Base-by-base conservation (phyloP, 129 eudicot genomes). In the Escallonia herrerae region DNA sequence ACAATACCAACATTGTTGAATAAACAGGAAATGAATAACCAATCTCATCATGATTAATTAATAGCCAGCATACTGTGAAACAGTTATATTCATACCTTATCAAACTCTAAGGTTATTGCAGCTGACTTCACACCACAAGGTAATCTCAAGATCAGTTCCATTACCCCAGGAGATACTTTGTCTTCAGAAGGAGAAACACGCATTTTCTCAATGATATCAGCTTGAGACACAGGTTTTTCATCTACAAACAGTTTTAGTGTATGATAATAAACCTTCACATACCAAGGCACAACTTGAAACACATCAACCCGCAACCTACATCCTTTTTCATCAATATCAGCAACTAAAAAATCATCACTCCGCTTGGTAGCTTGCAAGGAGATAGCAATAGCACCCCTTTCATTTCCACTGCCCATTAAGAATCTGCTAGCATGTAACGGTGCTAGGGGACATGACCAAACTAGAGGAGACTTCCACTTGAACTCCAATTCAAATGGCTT, bases 201-300 rank as follows among this genome's bases (percentile, higher is more conserved):
- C 64, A 83, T 74, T 67, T 81, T 88, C 78, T 85, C 86, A 45
- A 86, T 55, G 56, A 65, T 67, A 39, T 80, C 84, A 45, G 58
- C 67, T 13, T 77, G 60, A 66, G 87, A 62, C 41, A 77, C 87
- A 15, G 75, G 74, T 40, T 77, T 37, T 47, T 86, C 96, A 79
- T 91, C 89, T 50, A 88, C 59, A 67, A 53, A 87, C 68, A 91
- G 45, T 80, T 77, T 79, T 67, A 79, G 71, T 13, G 96, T 85
- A 57, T 91, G 95, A 69, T 91, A 88, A 65, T 91, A 91, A 56
- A 91, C 98, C 81, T 88, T 91, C 55, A 91, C 89, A 76, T 91
- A 91, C 98, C 98, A 91, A 58, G 98, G 98, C 40, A 91, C 98
- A 71, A 93, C 84, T 83, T 93, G 98, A 73, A 93, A 93, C 51